These are phyloP conservation scores for Amanita phalloides DNA, from an alignment of 768 basidiomycete genomes.

Conservation along the genomic window DNA sequence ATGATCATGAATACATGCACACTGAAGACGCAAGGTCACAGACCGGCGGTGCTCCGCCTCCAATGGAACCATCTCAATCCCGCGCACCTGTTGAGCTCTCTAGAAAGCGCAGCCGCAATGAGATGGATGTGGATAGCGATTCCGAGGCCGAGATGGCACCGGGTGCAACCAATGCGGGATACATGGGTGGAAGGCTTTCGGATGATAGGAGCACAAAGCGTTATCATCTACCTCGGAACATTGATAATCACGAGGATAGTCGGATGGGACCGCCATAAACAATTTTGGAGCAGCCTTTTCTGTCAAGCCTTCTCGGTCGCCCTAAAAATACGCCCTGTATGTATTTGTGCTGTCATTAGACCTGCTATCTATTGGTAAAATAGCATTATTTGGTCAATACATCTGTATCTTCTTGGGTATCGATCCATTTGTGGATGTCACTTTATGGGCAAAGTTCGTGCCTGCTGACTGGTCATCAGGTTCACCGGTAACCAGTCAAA, in stretches of 20 bases:
- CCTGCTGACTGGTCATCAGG: conserved; percentile 4
- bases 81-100: conserved; percentile 27
- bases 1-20: conserved; percentile 41
- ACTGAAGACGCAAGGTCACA: conserved; percentile 36
- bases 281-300: conserved; percentile 8
- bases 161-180: conserved; percentile 15
- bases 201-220: conserved; percentile 51
- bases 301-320: conserved; percentile 7
- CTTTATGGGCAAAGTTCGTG: conserved; percentile 3
- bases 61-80: conserved; percentile 29
- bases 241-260: conserved; percentile 28
- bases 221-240: conserved; percentile 36
- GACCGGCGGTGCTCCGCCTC: conserved; percentile 10
- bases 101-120: conserved; percentile 49
- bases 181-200: conserved; percentile 15
- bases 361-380: conserved; percentile 14
- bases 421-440: conserved; percentile 2
- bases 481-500: not conserved
- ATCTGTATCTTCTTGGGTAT: conserved; percentile 6
- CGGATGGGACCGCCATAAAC: conserved; percentile 9
- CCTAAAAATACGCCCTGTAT: conserved; percentile 8
- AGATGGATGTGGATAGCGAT: conserved; percentile 54
- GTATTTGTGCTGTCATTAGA: conserved; percentile 12
- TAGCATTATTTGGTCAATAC: conserved; percentile 10
- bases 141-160: conserved; percentile 33